Evolutionary conservation across 768 basidiomycete genomes (phyloP), one percentile per base, ranked within the genome.

Genomic region (Termitomyces sp.): DNA sequence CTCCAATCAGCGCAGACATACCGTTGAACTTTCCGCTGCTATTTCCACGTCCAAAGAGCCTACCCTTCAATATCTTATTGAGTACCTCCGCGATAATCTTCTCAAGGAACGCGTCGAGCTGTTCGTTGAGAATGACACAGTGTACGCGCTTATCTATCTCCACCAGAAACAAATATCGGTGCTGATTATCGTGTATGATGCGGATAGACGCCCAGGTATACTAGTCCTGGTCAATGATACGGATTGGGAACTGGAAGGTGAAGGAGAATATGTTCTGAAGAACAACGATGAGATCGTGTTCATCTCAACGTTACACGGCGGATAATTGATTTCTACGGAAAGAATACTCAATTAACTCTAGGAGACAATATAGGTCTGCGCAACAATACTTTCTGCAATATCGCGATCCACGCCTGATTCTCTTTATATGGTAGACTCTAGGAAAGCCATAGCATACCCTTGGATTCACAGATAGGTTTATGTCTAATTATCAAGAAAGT

Each of bases 211-310:
- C 9, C 97, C 97, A 0, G 97, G 97, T 0, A 97, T 99, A 37
- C 77, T 99, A 3, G 96, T 98, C 4, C 78, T 99, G n/a, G 84
- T 99, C 54, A 98, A 98, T 66, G 92, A 96, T 64, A 92, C 92
- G 1, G 96, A 98, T 65, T 98, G 96, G 96, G 95, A 98, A 71
- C 77, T 98, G 6, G 96, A 98, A 69, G 94, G 93, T 34, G 96
- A 98, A 69, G 87, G 92, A 22, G 87, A 90, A 6, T 97, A 96
- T 68, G 76, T 74, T 60, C 73, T 98, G 57, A 74, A 88, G 68
- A 75, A 85, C 32, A 79, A 82, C 0, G 97, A 99, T 68, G 92
- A 95, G 73, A 82, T 98, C 60, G 92, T 98, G 16, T 96, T 99
- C 70, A 98, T 99, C 59, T 96, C 93, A 22, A 98, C 95, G 0